These are phyloP conservation scores for Termitomyces titanicus DNA, from an alignment of 768 basidiomycete genomes.

Conservation along the genomic window DNA sequence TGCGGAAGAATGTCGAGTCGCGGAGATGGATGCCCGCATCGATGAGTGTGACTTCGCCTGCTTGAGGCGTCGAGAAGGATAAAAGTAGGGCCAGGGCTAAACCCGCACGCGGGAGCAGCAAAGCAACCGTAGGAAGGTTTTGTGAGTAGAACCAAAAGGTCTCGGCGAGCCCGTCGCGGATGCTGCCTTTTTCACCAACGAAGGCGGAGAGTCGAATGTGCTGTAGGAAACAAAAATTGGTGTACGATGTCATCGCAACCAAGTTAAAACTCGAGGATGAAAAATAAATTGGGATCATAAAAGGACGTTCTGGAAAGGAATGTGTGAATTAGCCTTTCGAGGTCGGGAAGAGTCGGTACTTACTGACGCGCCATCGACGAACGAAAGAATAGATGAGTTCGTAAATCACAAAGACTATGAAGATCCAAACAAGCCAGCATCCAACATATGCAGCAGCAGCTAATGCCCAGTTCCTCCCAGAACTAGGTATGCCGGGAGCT, in stretches of 20 bases:
- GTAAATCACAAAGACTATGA: constrained; percentile 72
- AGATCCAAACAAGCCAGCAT: constrained; percentile 74
- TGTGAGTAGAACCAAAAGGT: constrained; percentile 82
- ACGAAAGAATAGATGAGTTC: constrained; percentile 73
- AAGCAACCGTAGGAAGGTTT: constrained; percentile 75
- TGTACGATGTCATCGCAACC: constrained; percentile 75
- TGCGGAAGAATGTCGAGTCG: constrained; percentile 74
- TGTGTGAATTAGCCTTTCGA: constrained; percentile 5
- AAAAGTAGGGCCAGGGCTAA: constrained; percentile 72
- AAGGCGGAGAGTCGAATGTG: constrained; percentile 75
- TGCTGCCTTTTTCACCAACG: constrained; percentile 42
- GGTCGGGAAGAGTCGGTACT: constrained; percentile 31
- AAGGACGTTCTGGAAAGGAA: constrained; percentile 63
- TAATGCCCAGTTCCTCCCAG: constrained; percentile 77
- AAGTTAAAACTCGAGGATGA: constrained; percentile 76
- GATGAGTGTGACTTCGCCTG: constrained; percentile 41
- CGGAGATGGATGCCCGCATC: constrained; percentile 47
- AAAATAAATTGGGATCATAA: constrained; percentile 78
- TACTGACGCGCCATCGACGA: constrained; percentile 76
- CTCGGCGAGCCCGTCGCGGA: constrained; percentile 63
- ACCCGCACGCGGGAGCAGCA: constrained; percentile 83
- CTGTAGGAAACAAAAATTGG: constrained; percentile 80
- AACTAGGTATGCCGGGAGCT: constrained; percentile 65
- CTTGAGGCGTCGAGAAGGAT: constrained; percentile 50
- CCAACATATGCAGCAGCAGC: constrained; percentile 81